Base-by-base conservation (phyloP, 2,329 filamentous ascomycete species). In the Bipolaris victoriae region DNA sequence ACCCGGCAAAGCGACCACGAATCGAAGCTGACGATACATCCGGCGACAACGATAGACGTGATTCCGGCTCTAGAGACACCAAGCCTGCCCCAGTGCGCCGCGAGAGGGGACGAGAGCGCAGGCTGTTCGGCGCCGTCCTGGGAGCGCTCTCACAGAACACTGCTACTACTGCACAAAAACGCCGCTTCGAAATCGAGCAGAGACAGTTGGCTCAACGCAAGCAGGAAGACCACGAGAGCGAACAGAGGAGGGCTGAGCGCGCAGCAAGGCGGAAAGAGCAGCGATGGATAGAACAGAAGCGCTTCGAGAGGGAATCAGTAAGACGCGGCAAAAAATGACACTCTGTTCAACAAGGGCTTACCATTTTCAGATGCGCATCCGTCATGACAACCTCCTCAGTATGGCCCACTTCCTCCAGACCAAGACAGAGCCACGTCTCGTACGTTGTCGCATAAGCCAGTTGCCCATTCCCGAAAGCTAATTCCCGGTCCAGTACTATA, bases 111-210 rank as follows among this genome's bases (percentile, higher is more conserved):
- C 89, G 94, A 36, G 90, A 91, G 20, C 89, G 90, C 76, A 86
- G 94, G 51, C 82, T 98, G 59, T 97, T 97, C 72, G 93, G 94
- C 60, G 90, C 89, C 35, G 79, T 96, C 55, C 81, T 95, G 58
- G 90, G 84, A 74, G 91, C 90, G 36, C 83, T 96, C 58, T 92
- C 89, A 76, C 90, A 94, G 78, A 88, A 84, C 68, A 84, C 83
- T 58, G 62, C 73, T 71, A 84, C 81, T 65, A 79, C 82, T 79
- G 80, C 87, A 61, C 80, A 89, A 77, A 89, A 85, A 77, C 87
- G 86, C 67, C 88, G 90, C 55, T 85, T 84, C 60, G 92, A 94
- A 74, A 92, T 94, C 74, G 92, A 95, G 79, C 88, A 86, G 76
- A 88, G 88, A 65, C 91, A 93, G 76, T 86, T 90, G 71, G 90